Conservation (phyloP, 1,284 basidiomycete genomes). For the Pterulicium gracile region DNA sequence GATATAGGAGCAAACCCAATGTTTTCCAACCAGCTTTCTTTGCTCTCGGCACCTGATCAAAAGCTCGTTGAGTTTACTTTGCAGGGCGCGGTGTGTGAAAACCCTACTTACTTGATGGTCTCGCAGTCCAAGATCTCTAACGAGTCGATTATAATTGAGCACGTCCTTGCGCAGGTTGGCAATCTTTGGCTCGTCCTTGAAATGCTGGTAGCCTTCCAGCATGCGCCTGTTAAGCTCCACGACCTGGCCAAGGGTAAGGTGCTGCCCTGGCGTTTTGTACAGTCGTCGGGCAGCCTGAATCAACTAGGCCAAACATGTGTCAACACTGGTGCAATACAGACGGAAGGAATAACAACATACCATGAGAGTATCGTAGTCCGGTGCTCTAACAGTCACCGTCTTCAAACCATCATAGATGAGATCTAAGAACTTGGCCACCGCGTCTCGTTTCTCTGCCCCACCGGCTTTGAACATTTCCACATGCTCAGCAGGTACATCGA, state of each 20-base stretch:
- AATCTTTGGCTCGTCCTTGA: slow-evolving; percentile 90
- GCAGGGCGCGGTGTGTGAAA: no score
- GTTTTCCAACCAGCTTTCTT: slow-evolving; percentile 85
- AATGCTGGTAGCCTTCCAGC: slow-evolving; percentile 88
- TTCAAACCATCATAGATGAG: slow-evolving; percentile 94
- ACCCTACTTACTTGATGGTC: slow-evolving; percentile 79
- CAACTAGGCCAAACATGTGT: slow-evolving; percentile 37
- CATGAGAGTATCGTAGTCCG: slow-evolving; percentile 98
- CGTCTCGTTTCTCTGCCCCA: slow-evolving; percentile 82
- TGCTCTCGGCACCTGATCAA: slow-evolving; percentile 68
- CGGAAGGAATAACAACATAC: slow-evolving; percentile 31
- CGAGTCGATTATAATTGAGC: slow-evolving; percentile 86
- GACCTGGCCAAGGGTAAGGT: slow-evolving; percentile 90
- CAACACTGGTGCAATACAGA: slow-evolving; percentile 5
- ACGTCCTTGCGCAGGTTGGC: slow-evolving; percentile 77
- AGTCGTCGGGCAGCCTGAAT: slow-evolving; percentile 93
- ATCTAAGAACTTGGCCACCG: slow-evolving; percentile 84
- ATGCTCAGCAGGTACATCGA: slow-evolving; percentile 80
- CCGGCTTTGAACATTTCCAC: slow-evolving; percentile 90
- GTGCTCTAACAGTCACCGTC: slow-evolving; percentile 92
- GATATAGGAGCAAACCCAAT: slow-evolving; percentile 78
- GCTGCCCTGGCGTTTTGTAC: slow-evolving; percentile 92
- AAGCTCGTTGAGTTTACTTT: no score
- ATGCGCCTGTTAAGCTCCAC: slow-evolving; percentile 95
- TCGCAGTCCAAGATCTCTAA: slow-evolving; percentile 90